Evolutionary conservation across 2,329 filamentous ascomycete species (phyloP), one percentile per base, ranked within the genome.

Genomic region (Fusarium sp.): DNA sequence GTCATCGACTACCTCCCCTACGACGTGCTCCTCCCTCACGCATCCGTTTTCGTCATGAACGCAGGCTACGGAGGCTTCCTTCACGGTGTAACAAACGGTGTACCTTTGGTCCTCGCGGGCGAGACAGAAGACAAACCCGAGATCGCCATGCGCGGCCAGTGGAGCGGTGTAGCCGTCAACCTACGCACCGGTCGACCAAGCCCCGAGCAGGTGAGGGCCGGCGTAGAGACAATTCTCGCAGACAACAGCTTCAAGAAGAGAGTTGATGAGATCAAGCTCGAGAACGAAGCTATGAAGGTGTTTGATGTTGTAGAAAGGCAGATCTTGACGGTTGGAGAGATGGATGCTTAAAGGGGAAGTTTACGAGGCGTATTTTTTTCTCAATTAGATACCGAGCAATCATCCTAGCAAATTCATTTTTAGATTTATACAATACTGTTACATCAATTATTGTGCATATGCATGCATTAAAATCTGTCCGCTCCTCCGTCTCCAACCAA

Each of bases 1-100:
- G 82, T 87, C 5, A 78, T 84, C 24, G 86, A 88, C 75, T 88
- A 86, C 72, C 76, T 89, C 5, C 82, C 86, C 5, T 88, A 88
- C 69, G 85, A 89, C 66, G 78, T 81, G 0, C 67, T 88, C 1
- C 79, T 89, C 1, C 83, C 84, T 2, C 69, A 87, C 75, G 80
- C 81, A 35, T 85, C 84, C 45, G 81, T 86, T 1, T 86, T 88
- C 31, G 80, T 89, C 18, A 83, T 82, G 13, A 89, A 88, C 57
- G 87, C 83, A 13, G 86, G 87, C 5, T 89, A 86, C 65, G 85
- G 86, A 5, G 85, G 85, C 2, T 82, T 87, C 57, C 81, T 83
- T 24, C 85, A 88, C 64, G 83, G 82, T 4, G 77, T 88, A 4
- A 80, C 82, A 33, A 83, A 85, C 65, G 85, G 85, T 1, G 84